Evolutionary conservation across 2,329 filamentous ascomycete genomes (phyloP), one percentile per base, ranked within the genome.

Genomic region (Aspergillus sp.): DNA sequence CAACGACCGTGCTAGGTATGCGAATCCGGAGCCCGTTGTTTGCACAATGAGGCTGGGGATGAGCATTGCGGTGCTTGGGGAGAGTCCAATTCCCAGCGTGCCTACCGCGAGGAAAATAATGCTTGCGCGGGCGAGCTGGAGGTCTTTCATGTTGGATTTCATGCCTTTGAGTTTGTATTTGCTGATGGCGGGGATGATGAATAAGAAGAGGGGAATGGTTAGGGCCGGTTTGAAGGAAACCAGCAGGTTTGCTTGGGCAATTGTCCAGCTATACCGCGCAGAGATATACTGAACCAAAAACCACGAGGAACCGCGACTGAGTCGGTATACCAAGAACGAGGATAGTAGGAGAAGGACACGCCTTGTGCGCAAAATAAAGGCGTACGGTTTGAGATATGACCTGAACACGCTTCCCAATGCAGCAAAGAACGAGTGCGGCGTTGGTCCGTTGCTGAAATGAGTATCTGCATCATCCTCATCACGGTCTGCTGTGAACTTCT

Each of bases 271-370:
- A 55, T 82, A 83, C 23, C 80, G 72, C n/a, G 77, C 79, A 1
- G 80, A 82, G 17, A 81, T 77, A 63, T 83, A 83, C 57, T 80
- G 78, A n/a, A 81, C 72, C 14, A 82, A 64, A 53, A 82, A 73
- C 60, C 74, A 77, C 15, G 78, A 69, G 9, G 78, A 76, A 48
- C 80, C 79, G 24, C 79, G 73, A 50, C 77, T 79, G 6, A 82
- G 68, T n/a, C 78, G 73, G 62, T 78, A 80, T 14, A 79, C 76
- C 21, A 82, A 63, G 57, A 82, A 82, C 0, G 77, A 75, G 11
- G 77, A 74, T 8, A 81, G 66, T 3, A 79, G 73, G 24, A 82
- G 67, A 1, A 76, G 69, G 17, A 77, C 68, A 44, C 76, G 75
- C 37, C 71, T 75, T 47, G 73, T 71, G 49, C 76, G 63, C 44